Conservation (phyloP, 257 asterid genomes). For the Solanum phureja region DNA sequence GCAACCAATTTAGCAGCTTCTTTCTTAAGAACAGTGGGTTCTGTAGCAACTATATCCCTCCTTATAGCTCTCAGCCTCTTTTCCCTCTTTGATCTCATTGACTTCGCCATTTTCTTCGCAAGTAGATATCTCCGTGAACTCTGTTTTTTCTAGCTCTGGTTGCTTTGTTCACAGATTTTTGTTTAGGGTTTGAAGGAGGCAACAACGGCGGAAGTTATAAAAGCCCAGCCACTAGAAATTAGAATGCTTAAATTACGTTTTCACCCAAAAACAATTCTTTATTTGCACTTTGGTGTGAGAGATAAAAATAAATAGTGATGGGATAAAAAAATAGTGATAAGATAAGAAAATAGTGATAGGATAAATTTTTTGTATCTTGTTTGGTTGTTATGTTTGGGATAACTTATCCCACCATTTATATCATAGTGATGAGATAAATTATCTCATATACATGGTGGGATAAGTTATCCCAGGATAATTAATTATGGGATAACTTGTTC, state of each 20-base stretch:
- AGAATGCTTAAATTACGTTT: not conserved
- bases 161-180: not conserved
- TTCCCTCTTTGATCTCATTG: conserved; percentile 82
- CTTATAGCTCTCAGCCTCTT: conserved; percentile 78
- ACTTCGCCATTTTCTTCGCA: conserved; percentile 51
- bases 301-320: too few species aligned
- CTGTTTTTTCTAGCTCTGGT: not conserved
- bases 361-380: too few species aligned
- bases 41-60: conserved; percentile 55
- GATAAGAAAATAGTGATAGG: too few species aligned
- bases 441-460: too few species aligned
- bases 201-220: not conserved
- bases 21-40: conserved; percentile 60
- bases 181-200: not conserved
- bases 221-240: not conserved
- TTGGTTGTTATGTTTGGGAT: too few species aligned
- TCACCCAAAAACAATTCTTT: not conserved
- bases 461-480: too few species aligned
- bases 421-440: too few species aligned
- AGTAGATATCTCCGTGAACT: not conserved
- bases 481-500: too few species aligned
- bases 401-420: too few species aligned
- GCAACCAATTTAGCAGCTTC: conserved; percentile 83
- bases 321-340: too few species aligned
- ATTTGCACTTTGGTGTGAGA: not conserved